phyloP scores from a whole-genome alignment of 257 asterid species.

The Lantana camara region DNA sequence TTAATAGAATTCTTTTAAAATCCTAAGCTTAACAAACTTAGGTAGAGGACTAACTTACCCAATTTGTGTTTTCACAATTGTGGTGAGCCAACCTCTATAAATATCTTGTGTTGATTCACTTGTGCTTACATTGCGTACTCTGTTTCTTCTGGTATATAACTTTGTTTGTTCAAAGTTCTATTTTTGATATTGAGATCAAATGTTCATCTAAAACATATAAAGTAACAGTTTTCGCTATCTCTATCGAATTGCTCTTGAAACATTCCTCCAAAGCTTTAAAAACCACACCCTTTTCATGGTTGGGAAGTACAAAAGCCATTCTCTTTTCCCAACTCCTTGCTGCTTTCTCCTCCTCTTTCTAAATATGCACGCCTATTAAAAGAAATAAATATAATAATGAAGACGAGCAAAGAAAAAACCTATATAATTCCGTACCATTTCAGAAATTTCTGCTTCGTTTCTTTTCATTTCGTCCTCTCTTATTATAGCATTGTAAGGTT shows the following conservation, averaged over 20 bases:
- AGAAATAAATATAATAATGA: neutral
- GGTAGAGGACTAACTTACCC: too few species aligned
- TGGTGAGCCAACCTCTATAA: too few species aligned
- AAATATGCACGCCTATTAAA: neutral
- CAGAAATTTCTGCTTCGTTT: slow-evolving; percentile 37
- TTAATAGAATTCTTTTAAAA: too few species aligned
- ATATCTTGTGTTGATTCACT: too few species aligned
- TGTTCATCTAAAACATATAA: slow-evolving; percentile 48
- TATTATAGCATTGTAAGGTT: slow-evolving; percentile 40
- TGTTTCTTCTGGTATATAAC: too few species aligned
- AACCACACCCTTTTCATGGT: slow-evolving; percentile 70
- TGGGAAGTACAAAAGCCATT: slow-evolving; percentile 67
- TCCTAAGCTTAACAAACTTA: too few species aligned
- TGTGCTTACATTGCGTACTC: too few species aligned
- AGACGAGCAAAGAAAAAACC: neutral
- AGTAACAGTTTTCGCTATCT: slow-evolving; percentile 74
- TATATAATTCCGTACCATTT: slow-evolving; percentile 40
- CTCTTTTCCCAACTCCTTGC: slow-evolving; percentile 65
- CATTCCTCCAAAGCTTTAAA: slow-evolving; percentile 76
- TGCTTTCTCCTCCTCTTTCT: slow-evolving; percentile 80
- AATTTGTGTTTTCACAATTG: too few species aligned
- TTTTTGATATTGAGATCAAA: too few species aligned
- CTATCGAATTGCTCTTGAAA: slow-evolving; percentile 64
- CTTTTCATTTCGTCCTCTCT: slow-evolving; percentile 42
- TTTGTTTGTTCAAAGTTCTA: too few species aligned